Evolutionary conservation across 106 monocot genomes (phyloP).

Genomic region (Phalaenopsis aphrodite): DNA sequence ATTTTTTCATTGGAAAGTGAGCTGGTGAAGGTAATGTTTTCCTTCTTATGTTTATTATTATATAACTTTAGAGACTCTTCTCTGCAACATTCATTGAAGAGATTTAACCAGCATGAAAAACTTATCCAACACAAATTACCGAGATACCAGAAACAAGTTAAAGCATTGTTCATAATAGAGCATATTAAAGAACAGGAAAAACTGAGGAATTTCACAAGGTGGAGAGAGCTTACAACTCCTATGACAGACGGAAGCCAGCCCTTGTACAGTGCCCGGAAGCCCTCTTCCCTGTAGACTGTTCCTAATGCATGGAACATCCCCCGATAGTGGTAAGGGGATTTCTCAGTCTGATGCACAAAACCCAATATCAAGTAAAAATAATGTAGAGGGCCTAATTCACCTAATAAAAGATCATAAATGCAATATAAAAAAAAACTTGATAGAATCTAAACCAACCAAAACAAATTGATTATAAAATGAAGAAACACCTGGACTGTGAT

Average conservation of each 20-base stretch:
- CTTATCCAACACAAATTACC: too few relatives aligned
- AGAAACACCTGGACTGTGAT: slow-evolving; percentile 83
- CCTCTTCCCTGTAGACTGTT: slow-evolving; percentile 67
- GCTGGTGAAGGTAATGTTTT: background rate
- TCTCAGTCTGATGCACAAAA: slow-evolving; percentile 46
- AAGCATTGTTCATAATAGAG: background rate
- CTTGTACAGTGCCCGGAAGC: slow-evolving; percentile 87
- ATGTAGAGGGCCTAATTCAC: background rate
- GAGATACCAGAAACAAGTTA: background rate
- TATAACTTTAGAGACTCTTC: background rate
- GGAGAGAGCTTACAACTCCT: slow-evolving; percentile 69
- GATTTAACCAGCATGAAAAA: too few relatives aligned
- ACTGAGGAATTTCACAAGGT: background rate
- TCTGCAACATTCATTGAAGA: background rate
- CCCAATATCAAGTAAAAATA: background rate
- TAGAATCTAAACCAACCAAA: background rate
- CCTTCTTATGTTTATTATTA: background rate
- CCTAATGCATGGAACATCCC: slow-evolving; percentile 85
- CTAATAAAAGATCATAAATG: background rate
- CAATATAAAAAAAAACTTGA: background rate
- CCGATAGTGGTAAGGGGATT: slow-evolving; percentile 79
- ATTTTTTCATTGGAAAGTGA: background rate
- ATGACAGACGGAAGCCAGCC: slow-evolving; percentile 98
- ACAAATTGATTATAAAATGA: background rate
- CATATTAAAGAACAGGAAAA: background rate